Conservation (phyloP, 2,329 filamentous ascomycete species). For the Colletotrichum cereale region DNA sequence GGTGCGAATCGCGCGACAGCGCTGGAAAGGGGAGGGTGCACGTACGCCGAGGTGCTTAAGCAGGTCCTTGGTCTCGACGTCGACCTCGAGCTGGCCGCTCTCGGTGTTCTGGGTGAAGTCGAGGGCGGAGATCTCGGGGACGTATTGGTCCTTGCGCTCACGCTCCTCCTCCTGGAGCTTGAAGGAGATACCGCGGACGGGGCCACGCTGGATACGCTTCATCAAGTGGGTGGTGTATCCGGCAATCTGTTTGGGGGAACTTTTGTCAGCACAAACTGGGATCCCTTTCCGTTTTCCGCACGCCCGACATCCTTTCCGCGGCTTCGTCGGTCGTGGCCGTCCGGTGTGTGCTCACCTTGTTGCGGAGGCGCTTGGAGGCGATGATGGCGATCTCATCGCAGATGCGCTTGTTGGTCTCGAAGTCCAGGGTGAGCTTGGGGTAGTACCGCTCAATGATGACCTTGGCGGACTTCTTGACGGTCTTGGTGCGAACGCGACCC, state of each 20-base stretch:
- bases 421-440: slow-evolving; percentile 98
- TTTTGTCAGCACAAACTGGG: slow-evolving; percentile 24
- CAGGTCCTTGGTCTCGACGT: slow-evolving; percentile 98
- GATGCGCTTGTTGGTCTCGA: slow-evolving; percentile 99
- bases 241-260: slow-evolving; percentile 75
- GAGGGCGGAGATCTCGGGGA: slow-evolving; percentile 97
- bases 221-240: slow-evolving; percentile 99
- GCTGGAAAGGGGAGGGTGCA: slow-evolving; percentile 49
- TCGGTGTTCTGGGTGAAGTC: slow-evolving; percentile 97
- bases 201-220: slow-evolving; percentile 99
- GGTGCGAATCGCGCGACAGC: neutral
- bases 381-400: slow-evolving; percentile 99
- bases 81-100: slow-evolving; percentile 92
- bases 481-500: slow-evolving; percentile 79
- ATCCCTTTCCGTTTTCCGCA: neutral
- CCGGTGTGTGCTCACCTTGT: slow-evolving; percentile 78
- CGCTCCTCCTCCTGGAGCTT: slow-evolving; percentile 99
- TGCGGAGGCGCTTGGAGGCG: slow-evolving; percentile 97
- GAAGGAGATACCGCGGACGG: slow-evolving; percentile 99
- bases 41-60: slow-evolving; percentile 98
- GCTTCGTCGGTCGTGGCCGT: neutral
- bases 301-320: neutral
- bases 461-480: slow-evolving; percentile 88
- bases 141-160: slow-evolving; percentile 99
- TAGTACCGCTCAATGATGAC: slow-evolving; percentile 99